Evolutionary conservation across 2,329 filamentous ascomycete species (phyloP), one percentile per base, ranked within the genome.

Genomic region (Corynespora cassiicola): DNA sequence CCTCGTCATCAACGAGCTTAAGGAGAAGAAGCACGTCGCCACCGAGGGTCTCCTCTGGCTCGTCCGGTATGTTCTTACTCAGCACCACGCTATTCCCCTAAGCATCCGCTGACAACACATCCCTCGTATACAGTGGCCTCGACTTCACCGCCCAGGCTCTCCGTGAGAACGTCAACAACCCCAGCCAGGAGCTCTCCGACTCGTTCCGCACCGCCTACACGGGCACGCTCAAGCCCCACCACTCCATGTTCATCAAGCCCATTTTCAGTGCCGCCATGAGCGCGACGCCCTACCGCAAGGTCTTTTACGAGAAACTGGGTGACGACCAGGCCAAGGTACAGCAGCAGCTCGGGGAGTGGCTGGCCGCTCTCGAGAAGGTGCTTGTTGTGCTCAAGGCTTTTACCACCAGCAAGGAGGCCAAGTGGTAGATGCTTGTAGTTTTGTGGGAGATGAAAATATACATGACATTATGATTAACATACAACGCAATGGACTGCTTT

Each of bases 11-110:
- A 94, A 91, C 68, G 94, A 99, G 77, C 77, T 96, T 66, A 91
- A 90, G 77, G 80, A 82, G 47, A 92, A 91, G 78, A 91, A 94
- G 73, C 88, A 96, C 75, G 81, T 75, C 40, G 92, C 94, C 37
- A 86, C 90, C 9, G 91, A 96, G 73, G 94, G 91, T 36, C 79
- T 96, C 34, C 71, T 97, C 45, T 99, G 94, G 94, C 80, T 96
- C 46, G 80, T 86, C 54, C 87, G 92, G 88, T 95, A 79, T 45
- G 78, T 54, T 9, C 33, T 39, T 38, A 29, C 31, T 7, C n/a
- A 23, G 23, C 27, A 33, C 21, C 22, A 24, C 17, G 12, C 17
- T 14, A 35, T 30, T 14, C 31, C 29, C 7, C 35, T 26, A 7
- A 25, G 16, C 10, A 20, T 19, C n/a, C 26, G 27, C 10, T 27